These are phyloP conservation scores for Cymodocea nodosa DNA, from an alignment of 116 monocot species.

Conservation along the genomic window DNA sequence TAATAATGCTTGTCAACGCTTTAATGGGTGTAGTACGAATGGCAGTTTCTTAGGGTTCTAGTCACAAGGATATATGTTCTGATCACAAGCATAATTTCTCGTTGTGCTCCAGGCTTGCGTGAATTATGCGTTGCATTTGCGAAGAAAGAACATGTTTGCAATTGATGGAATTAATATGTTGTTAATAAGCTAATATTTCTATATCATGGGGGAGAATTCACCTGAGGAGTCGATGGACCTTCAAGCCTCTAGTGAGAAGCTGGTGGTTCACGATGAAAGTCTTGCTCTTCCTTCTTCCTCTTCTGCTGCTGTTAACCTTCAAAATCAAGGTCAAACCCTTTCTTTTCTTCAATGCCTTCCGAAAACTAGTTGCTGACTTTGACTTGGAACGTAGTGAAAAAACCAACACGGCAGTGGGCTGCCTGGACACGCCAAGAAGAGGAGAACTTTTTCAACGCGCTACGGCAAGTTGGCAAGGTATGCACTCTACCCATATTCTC, in stretches of 20 bases:
- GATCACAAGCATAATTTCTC: too few relatives aligned
- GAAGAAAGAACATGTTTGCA: too few relatives aligned
- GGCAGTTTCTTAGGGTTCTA: too few relatives aligned
- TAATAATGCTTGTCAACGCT: too few relatives aligned
- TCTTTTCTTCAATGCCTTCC: neutral
- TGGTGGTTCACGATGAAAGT: conserved; percentile 12
- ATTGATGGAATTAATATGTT: too few relatives aligned
- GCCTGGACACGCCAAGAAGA: conserved; percentile 99
- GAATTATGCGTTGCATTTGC: too few relatives aligned
- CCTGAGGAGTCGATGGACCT: conserved; percentile 1
- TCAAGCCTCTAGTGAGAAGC: neutral
- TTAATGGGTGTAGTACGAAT: too few relatives aligned
- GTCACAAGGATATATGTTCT: too few relatives aligned
- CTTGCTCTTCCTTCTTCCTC: conserved; percentile 13
- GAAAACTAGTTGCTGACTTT: neutral
- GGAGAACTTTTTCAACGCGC: conserved; percentile 91
- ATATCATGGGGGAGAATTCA: too few relatives aligned
- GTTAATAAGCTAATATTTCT: too few relatives aligned
- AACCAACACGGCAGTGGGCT: conserved; percentile 74
- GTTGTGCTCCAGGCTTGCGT: too few relatives aligned
- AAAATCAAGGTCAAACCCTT: conserved; percentile 23
- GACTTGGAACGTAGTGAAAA: conserved; percentile 32
- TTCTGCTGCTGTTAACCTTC: conserved; percentile 9
- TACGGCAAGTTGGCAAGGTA: conserved; percentile 97
- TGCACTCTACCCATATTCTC: neutral